Evolutionary conservation across 2,329 filamentous ascomycete species (phyloP), one percentile per base, ranked within the genome.

Genomic region (Clonostachys chloroleuca): DNA sequence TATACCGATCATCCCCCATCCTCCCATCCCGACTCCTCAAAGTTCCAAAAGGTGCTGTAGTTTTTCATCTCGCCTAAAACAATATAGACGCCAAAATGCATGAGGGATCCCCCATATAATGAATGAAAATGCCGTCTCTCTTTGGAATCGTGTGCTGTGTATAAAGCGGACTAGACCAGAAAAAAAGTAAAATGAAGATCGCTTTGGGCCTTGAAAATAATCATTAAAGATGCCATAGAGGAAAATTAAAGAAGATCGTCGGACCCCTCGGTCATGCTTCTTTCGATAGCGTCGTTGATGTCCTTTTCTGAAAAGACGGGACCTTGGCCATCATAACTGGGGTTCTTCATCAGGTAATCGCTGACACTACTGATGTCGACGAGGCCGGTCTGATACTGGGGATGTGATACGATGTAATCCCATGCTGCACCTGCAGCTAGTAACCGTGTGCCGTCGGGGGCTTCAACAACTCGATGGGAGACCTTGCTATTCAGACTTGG

Each of bases 351-450:
- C 46, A 97, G 71, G 12, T 83, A 75, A 59, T 94, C 87, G 62
- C 86, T 91, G 34, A 96, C 87, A 61, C 87, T 80, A 36, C 78
- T 85, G 12, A 96, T 83, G 63, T 97, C 89, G 24, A 96, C 84
- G 17, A 89, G 72, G 0, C 91, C 90, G 42, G 80, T 78, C 62
- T 84, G 81, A 63, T 87, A 95, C 9, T 91, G 68, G 7, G 88
- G 82, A 64, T 96, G 89, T 46, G 73, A 76, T 59, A 95, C 87
- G 50, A 97, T 94, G 46, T 91, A 74, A 58, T 96, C 92, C 92
- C 92, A 97, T 0, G 91, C 86, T 3, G 89, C 88, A 16, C 84
- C 84, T 0, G 86, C 86, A 36, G 86, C 86, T 7, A 94, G 73
- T 13, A 95, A 69, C 33, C 77, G 77, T 61, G 89, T 83, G 5